phyloP scores from a whole-genome alignment of 495 filamentous ascomycete species.

The Aspergillus haitiensis region DNA sequence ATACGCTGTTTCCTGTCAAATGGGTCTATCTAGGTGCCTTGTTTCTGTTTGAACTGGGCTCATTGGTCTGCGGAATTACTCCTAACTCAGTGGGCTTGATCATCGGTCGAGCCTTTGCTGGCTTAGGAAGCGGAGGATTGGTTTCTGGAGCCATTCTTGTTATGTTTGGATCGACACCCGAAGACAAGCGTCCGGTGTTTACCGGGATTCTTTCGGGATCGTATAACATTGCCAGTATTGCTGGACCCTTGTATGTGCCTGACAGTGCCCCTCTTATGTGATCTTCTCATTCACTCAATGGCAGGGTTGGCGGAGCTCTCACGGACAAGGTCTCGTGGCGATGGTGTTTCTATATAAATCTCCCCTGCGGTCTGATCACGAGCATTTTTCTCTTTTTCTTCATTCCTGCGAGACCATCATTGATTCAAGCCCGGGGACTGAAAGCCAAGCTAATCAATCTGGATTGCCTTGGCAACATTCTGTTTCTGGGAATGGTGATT shows the following conservation, averaged over 20 bases:
- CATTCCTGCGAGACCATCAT: constrained; percentile 45
- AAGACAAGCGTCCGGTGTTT: constrained; percentile 12
- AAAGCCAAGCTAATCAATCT: neutral
- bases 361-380: constrained; percentile 53
- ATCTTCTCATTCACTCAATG: too few species aligned
- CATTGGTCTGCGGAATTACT: neutral
- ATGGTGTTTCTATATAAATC: constrained; percentile 61
- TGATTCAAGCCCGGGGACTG: constrained; percentile 13
- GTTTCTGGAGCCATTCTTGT: neutral
- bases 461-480: constrained; percentile 49
- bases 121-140: neutral
- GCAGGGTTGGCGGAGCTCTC: constrained; percentile 55
- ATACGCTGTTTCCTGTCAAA: constrained; percentile 3
- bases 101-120: neutral
- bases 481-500: constrained; percentile 53
- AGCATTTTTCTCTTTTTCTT: constrained; percentile 41
- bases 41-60: constrained; percentile 1
- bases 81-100: neutral
- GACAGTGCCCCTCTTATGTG: constrained; percentile 30
- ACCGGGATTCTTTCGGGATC: too few species aligned
- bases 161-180: neutral
- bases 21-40: neutral
- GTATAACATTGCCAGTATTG: too few species aligned
- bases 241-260: too few species aligned
- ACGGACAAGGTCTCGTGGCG: constrained; percentile 50